Percentiles rank a stretch among this genome's conserved stretches.
Evolutionary conservation across 768 basidiomycete genomes (phyloP).

Genomic region (Phanerochaete carnosa): DNA sequence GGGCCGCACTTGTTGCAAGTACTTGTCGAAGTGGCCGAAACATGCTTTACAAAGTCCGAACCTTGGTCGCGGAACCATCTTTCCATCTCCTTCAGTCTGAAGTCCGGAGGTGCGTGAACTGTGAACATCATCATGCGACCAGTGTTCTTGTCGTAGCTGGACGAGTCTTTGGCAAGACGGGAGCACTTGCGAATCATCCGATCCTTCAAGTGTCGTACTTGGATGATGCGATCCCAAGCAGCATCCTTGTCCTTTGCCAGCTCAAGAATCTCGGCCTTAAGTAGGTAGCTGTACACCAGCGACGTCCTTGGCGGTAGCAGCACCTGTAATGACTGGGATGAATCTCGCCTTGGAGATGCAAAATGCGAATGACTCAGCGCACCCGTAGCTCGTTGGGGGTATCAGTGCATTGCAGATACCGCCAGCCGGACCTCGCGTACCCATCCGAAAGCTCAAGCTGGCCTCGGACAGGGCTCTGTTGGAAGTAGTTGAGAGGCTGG

Average conservation of each 20-base stretch:
- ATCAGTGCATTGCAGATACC: slow-evolving; percentile 74
- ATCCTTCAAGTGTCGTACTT: slow-evolving; percentile 77
- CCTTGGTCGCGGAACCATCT: slow-evolving; percentile 63
- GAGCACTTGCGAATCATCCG: slow-evolving; percentile 80
- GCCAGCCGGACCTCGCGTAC: slow-evolving; percentile 52
- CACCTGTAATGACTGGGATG: slow-evolving; percentile 42
- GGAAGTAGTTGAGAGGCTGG: slow-evolving; percentile 47
- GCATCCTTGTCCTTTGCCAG: slow-evolving; percentile 52
- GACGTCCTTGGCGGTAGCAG: slow-evolving; percentile 67
- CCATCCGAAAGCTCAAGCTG: slow-evolving; percentile 68
- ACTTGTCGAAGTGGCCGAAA: neutral
- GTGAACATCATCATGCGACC: slow-evolving; percentile 55
- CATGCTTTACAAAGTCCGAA: slow-evolving; percentile 12
- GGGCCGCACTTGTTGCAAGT: slow-evolving; percentile 20
- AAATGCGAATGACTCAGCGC: neutral
- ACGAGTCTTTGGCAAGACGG: slow-evolving; percentile 49
- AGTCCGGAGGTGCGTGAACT: slow-evolving; percentile 66
- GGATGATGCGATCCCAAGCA: slow-evolving; percentile 66
- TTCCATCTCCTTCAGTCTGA: slow-evolving; percentile 76
- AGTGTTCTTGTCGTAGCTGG: slow-evolving; percentile 35
- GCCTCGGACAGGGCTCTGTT: slow-evolving; percentile 66
- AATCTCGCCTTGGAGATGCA: slow-evolving; percentile 4
- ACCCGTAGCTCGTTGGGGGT: slow-evolving; percentile 76
- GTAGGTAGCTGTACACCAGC: slow-evolving; percentile 59
- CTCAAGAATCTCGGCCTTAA: slow-evolving; percentile 59